Base-by-base conservation (phyloP, 768 basidiomycete genomes). In the Termitomyces eurrhizus region DNA sequence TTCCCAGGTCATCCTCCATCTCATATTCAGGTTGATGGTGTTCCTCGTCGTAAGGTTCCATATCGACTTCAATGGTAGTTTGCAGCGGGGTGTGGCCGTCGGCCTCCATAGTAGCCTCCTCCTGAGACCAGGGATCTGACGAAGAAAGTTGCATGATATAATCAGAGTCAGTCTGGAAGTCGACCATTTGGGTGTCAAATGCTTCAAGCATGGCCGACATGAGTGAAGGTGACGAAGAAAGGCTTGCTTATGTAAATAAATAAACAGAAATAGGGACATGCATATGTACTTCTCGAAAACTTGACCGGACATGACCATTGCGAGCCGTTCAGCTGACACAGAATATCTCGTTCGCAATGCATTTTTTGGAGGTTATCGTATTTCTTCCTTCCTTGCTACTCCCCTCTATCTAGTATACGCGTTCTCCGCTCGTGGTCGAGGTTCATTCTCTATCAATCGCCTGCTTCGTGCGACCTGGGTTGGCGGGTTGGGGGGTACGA, bases 391-490 rank as follows among this genome's bases (percentile, higher is more conserved):
- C 32, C 63, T 90, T 45, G 76, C 79, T 1, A 88, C 89, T 13
- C 85, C 88, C 9, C 70, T 78, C 7, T 92, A 92, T 63, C 71
- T 78, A 6, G 78, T 77, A 0, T 80, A 84, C 62, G 70, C 83
- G 12, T 64, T 89, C 37, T 75, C 77, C 37, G 79, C 83, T 63
- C 83, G 80, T 60, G 85, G 88, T 8, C 76, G 82, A 36, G 71
- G 75, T 14, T 77, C 83, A 33, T 73, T 91, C 58, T 81, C 80
- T 7, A 65, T 86, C 44, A 92, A 89, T 66, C 81, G 81, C 32
- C 66, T 86, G 16, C 77, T 92, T 39, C 84, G 89, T 13, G 85
- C 89, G 36, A 88, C 88, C 16, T 92, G 89, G 90, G 66, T 86
- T 5, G 86, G 87, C 18, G 88, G 90, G 35, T 70, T 80, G 18